Base-by-base conservation (phyloP, 805 yeast species). In the Metschnikowia drakensbergensis region DNA sequence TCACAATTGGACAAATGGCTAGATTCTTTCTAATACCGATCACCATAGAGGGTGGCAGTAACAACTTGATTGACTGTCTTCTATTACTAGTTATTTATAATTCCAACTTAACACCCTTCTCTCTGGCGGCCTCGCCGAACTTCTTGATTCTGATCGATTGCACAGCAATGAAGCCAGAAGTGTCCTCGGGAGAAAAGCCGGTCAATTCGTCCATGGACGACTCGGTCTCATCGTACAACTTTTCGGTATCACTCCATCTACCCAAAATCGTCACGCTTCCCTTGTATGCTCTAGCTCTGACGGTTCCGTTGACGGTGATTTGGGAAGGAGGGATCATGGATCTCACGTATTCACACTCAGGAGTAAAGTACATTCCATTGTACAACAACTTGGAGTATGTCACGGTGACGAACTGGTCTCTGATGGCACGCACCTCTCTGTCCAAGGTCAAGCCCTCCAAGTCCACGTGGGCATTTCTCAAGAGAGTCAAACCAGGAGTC, bases 181-280 rank as follows among this genome's bases (percentile, higher is more conserved):
- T 89, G 70, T 92, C 98, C 69, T 87, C 90, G 55, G 99, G 99
- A 63, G 88, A 85, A 80, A 94, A 94, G 51, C 97, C 99, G 50
- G 97, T 90, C 65, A 94, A 83, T 76, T 94, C 99, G 73, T 94
- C 99, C 99, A 94, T 94, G 9, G 98, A 92, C 11, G 97, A 91
- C 72, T 92, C 97, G 48, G 97, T 89, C 57, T 96, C 96, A 69
- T 94, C 97, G 72, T 94, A 94, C 60, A 94, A 82, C 76, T 90
- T 92, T 77, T 94, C 99, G 53, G 98, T 90, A 56, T 85, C 85
- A 26, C 97, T 89, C 54, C 84, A 90, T 81, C 99, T 89, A 68
- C 99, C 99, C 65, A 91, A 80, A 58, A 92, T 81, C 49, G 76
- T 74, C 58, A 89, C 72, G 54, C 83, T 75, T 60, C 99, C 99